Base-by-base conservation (phyloP, 768 basidiomycete genomes). In the Russula lepida region DNA sequence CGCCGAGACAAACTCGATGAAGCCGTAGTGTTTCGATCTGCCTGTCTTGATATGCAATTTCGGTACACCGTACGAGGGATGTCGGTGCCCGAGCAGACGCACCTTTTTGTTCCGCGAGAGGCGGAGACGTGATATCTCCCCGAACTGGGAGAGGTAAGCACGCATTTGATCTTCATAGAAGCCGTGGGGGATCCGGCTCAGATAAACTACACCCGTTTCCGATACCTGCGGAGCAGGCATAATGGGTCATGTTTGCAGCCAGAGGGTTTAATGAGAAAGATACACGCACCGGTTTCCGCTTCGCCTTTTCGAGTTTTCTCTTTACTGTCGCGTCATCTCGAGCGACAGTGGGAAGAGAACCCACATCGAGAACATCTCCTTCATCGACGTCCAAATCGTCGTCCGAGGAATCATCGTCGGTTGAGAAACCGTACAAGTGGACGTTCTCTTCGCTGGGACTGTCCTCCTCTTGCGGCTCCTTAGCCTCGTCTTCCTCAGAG, bases 91-190 rank as follows among this genome's bases (percentile, higher is more conserved):
- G 28, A 15, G 35, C 28, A 39, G 33, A 64, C 66, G 11, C 21
- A 88, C 95, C 83, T 87, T 91, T 78, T 93, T 94, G 72, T 95
- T 99, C 62, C 97, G 84, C 4, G 95, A 95, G 17, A 99, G 74
- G 7, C 97, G 84, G 28, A 98, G 70, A 50, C 95, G 85, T 19
- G 90, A 87, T 27, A 99, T 84, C 46, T 85, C 81, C 5, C 97
- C 97, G 66, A 98, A 99, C 71, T 99, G 97, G 28, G 88, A 81
- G 70, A 99, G 97, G 75, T 98, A 98, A 2, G 83, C 85, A 64
- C 83, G 84, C 73, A 98, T 84, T 73, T 98, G 88, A 57, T 91
- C 92, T 74, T 99, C 97, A 74, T 92, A 95, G 75, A 99, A 98
- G 23, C 97, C 97, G 68, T 98, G 94, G 2, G 97, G 97, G 56